A percentile compares a stretch with the other conserved stretches of the same genome.
Conservation (phyloP, 2,329 filamentous ascomycete genomes). For the Dryadomyces quercus-mongolicae region DNA sequence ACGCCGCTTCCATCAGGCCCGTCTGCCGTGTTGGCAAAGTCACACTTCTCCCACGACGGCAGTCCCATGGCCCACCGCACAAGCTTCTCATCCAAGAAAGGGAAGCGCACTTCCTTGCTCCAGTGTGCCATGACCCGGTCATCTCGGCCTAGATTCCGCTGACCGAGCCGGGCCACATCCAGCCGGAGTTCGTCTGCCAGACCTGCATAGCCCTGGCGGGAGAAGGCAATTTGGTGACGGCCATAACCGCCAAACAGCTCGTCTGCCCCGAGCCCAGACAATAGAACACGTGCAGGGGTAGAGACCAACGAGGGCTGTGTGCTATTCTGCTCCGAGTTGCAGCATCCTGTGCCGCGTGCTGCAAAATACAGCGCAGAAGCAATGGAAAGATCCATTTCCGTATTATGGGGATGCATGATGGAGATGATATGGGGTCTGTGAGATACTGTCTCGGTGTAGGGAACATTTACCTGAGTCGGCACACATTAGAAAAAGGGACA, state of each 20-base stretch:
- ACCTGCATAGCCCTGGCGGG: constrained; percentile 53
- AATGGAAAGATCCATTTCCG: constrained; percentile 97
- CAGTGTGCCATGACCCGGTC: constrained; percentile 85
- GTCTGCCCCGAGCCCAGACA: constrained; percentile 90
- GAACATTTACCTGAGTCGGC: constrained; percentile 54
- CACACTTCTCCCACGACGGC: constrained; percentile 77
- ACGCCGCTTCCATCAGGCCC: constrained; percentile 26
- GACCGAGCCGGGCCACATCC: constrained; percentile 74
- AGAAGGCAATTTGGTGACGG: constrained; percentile 68
- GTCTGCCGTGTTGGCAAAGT: constrained; percentile 49
- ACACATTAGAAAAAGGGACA: background rate
- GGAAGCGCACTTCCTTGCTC: constrained; percentile 80
- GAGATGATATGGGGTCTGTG: constrained; percentile 60
- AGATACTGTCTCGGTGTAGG: constrained; percentile 59
- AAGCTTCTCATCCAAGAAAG: constrained; percentile 78
- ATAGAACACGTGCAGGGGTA: constrained; percentile 66
- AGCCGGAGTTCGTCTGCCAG: constrained; percentile 73
- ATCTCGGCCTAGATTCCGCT: constrained; percentile 89
- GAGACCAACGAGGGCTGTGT: constrained; percentile 2
- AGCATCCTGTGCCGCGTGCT: constrained; percentile 56
- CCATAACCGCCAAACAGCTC: constrained; percentile 92
- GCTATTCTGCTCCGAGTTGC: constrained; percentile 14
- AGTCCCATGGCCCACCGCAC: constrained; percentile 66
- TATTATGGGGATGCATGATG: constrained; percentile 86
- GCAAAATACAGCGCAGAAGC: constrained; percentile 91